phyloP scores from a whole-genome alignment of 1,284 basidiomycete genomes.

The Austroboletus niveus region DNA sequence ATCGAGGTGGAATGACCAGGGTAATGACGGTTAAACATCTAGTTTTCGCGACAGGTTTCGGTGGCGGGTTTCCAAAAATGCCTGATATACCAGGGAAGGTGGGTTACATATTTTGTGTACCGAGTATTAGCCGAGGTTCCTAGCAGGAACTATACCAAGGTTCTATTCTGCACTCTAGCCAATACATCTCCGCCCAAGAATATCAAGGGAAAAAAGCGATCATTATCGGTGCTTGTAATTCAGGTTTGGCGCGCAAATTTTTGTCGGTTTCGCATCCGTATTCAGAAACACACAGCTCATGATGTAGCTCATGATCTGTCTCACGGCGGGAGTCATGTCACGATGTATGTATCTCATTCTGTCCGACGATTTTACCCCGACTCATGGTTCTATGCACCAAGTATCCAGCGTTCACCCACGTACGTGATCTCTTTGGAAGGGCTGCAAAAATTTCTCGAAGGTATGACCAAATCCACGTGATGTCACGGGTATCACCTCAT shows the following conservation, averaged over 20 bases:
- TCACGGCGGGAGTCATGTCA: conserved; percentile 20
- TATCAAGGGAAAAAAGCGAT: conserved; percentile 28
- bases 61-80: conserved; percentile 34
- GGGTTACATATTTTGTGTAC: background rate
- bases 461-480: conserved; percentile 6
- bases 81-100: conserved; percentile 30
- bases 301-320: conserved; percentile 30
- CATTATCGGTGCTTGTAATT: conserved; percentile 24
- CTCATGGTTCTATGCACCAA: background rate
- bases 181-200: conserved; percentile 31
- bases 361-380: background rate
- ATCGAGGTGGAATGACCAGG: conserved; percentile 21
- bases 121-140: background rate
- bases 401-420: conserved; percentile 29
- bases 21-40: conserved; percentile 35
- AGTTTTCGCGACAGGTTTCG: conserved; percentile 39
- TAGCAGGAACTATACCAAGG: conserved; percentile 23
- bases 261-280: background rate
- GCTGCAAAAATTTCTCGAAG: conserved; percentile 5
- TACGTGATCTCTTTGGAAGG: conserved; percentile 23
- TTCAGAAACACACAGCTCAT: conserved; percentile 18
- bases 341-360: conserved; percentile 15
- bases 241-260: conserved; percentile 22
- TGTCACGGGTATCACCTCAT: conserved; percentile 1
- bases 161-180: conserved; percentile 37